phyloP scores from a whole-genome alignment of 2,329 filamentous ascomycete species.

The Didymosphaeria variabile region DNA sequence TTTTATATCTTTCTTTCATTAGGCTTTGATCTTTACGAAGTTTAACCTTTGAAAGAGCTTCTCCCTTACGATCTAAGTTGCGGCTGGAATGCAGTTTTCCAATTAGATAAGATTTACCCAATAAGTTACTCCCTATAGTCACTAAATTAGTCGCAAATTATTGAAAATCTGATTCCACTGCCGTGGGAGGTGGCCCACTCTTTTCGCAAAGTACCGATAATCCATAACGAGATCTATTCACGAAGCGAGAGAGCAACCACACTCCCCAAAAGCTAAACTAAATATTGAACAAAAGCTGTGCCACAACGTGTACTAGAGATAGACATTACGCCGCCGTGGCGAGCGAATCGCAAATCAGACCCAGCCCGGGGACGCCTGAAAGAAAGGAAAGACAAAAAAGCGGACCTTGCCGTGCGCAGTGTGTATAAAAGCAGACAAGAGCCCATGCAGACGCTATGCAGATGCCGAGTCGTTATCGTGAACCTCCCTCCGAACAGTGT shows the following conservation, averaged over 20 bases:
- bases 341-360: constrained; percentile 1
- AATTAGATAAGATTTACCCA: too few relatives aligned
- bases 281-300: background rate
- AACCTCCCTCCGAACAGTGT: constrained; percentile 30
- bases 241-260: constrained; percentile 11
- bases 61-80: too few relatives aligned
- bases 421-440: constrained; percentile 27
- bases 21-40: too few relatives aligned
- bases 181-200: too few relatives aligned
- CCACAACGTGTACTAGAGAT: constrained; percentile 15
- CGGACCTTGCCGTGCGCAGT: constrained; percentile 32
- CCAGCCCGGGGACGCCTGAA: constrained; percentile 9
- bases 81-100: too few relatives aligned
- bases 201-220: too few relatives aligned
- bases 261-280: constrained; percentile 7
- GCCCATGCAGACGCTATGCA: constrained; percentile 48
- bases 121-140: too few relatives aligned
- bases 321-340: constrained; percentile 12
- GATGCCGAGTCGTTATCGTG: constrained; percentile 40
- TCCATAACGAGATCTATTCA: constrained; percentile 16
- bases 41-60: too few relatives aligned
- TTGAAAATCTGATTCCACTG: too few relatives aligned
- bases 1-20: too few relatives aligned
- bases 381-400: constrained; percentile 18
- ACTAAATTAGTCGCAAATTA: too few relatives aligned